phyloP scores from a whole-genome alignment of 2,329 filamentous ascomycete genomes.

The Plenodomus lindquistii region DNA sequence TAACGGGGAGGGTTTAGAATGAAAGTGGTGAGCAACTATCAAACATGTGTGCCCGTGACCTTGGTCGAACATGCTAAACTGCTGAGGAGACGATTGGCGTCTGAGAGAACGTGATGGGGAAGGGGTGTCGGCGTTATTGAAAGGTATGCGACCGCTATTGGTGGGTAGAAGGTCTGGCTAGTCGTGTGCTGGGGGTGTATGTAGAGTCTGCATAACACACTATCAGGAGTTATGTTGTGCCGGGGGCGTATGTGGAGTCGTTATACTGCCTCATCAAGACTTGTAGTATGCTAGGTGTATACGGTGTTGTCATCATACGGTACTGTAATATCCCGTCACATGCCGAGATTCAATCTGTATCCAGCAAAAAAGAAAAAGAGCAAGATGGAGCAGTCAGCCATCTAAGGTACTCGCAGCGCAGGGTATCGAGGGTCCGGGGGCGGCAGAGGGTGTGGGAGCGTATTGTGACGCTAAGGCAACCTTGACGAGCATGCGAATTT shows the following conservation, averaged over 20 bases:
- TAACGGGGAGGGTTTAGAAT: too few relatives aligned
- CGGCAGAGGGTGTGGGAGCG: constrained; percentile 33
- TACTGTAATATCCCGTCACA: too few relatives aligned
- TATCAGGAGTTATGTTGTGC: too few relatives aligned
- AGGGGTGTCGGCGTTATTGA: constrained; percentile 55
- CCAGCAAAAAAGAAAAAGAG: too few relatives aligned
- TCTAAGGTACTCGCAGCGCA: constrained; percentile 54
- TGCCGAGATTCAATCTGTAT: too few relatives aligned
- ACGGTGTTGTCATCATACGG: too few relatives aligned
- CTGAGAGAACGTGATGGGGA: constrained; percentile 63
- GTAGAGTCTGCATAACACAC: too few relatives aligned
- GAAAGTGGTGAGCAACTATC: too few relatives aligned
- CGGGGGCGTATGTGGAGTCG: too few relatives aligned
- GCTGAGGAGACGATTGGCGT: constrained; percentile 52
- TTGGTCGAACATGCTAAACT: constrained; percentile 73
- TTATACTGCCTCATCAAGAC: too few relatives aligned
- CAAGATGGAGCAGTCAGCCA: constrained; percentile 70
- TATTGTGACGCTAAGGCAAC: constrained; percentile 29
- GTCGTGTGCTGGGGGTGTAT: constrained; percentile 65
- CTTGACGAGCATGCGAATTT: constrained; percentile 35
- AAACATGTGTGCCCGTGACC: constrained; percentile 59
- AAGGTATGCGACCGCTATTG: constrained; percentile 48
- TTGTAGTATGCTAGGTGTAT: too few relatives aligned
- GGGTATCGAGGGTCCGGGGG: constrained; percentile 30
- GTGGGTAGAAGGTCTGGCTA: constrained; percentile 62